phyloP scores from a whole-genome alignment of 2,329 filamentous ascomycete genomes.

The Atkinsonella texensis region DNA sequence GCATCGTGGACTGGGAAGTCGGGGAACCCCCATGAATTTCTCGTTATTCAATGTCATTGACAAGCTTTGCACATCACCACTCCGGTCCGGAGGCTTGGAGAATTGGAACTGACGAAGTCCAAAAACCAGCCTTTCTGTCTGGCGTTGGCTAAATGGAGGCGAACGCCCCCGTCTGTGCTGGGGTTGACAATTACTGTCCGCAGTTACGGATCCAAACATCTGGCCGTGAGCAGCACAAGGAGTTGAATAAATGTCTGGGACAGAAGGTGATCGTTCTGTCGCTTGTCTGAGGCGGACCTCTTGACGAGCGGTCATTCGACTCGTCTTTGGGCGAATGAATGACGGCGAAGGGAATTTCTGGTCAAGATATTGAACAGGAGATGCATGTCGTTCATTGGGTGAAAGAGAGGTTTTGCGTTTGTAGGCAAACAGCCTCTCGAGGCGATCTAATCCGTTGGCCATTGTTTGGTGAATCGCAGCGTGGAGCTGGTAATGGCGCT shows the following conservation, averaged over 20 bases:
- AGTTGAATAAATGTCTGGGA: constrained; percentile 10
- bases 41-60: constrained; percentile 11
- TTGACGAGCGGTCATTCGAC: constrained; percentile 45
- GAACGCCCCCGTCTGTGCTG: constrained; percentile 9
- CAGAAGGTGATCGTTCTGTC: constrained; percentile 17
- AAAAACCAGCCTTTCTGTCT: constrained; percentile 14
- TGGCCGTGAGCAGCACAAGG: constrained; percentile 5
- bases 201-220: constrained; percentile 7
- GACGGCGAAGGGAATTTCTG: constrained; percentile 38
- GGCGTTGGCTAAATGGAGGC: constrained; percentile 14
- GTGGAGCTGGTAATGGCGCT: background rate
- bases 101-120: constrained; percentile 26
- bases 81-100: constrained; percentile 21
- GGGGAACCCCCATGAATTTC: constrained; percentile 12
- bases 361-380: constrained; percentile 13
- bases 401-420: constrained; percentile 26
- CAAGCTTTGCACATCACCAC: constrained; percentile 14
- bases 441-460: constrained; percentile 35
- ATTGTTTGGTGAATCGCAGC: constrained; percentile 20
- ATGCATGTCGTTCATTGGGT: constrained; percentile 13
- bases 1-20: constrained; percentile 15
- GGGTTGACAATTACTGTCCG: constrained; percentile 5
- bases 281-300: constrained; percentile 25
- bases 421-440: constrained; percentile 40
- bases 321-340: constrained; percentile 43